phyloP scores from a whole-genome alignment of 2,329 filamentous ascomycete species.

The Paecilomyces sp. region DNA sequence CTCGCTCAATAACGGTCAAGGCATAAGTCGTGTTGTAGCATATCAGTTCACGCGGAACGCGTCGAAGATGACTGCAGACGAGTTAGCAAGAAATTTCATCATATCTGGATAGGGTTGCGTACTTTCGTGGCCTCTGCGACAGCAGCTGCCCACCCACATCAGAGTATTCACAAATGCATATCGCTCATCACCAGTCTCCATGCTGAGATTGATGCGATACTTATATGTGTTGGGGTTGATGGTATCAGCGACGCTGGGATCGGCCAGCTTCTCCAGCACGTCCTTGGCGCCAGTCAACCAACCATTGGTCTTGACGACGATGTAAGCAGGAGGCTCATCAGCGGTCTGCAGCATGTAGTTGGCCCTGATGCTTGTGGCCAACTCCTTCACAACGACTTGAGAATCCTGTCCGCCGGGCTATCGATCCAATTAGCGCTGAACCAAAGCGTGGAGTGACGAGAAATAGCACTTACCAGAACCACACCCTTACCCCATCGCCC shows the following conservation, averaged over 20 bases:
- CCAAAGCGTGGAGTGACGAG: neutral
- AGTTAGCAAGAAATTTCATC: constrained; percentile 3
- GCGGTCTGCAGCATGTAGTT: constrained; percentile 44
- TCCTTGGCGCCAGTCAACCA: constrained; percentile 45
- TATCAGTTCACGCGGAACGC: constrained; percentile 29
- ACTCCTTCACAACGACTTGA: constrained; percentile 42
- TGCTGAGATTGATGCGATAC: constrained; percentile 40
- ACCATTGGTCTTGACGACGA: constrained; percentile 40
- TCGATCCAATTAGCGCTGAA: constrained; percentile 1
- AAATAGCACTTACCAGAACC: constrained; percentile 37
- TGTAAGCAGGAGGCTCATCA: constrained; percentile 44
- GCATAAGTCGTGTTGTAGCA: neutral
- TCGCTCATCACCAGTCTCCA: constrained; percentile 45
- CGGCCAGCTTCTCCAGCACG: constrained; percentile 41
- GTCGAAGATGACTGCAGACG: constrained; percentile 24
- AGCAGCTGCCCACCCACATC: constrained; percentile 45
- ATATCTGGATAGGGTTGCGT: neutral
- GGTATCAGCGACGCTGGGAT: constrained; percentile 36
- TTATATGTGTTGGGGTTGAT: constrained; percentile 44
- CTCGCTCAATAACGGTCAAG: constrained; percentile 2
- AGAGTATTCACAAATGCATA: constrained; percentile 44
- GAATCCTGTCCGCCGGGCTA: constrained; percentile 46
- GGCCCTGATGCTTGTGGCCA: constrained; percentile 37
- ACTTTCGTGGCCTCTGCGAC: constrained; percentile 41
- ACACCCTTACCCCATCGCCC: constrained; percentile 47